These are phyloP conservation scores for Colletotrichum tamarilloi DNA, from an alignment of 2,329 filamentous ascomycete species.

Conservation along the genomic window DNA sequence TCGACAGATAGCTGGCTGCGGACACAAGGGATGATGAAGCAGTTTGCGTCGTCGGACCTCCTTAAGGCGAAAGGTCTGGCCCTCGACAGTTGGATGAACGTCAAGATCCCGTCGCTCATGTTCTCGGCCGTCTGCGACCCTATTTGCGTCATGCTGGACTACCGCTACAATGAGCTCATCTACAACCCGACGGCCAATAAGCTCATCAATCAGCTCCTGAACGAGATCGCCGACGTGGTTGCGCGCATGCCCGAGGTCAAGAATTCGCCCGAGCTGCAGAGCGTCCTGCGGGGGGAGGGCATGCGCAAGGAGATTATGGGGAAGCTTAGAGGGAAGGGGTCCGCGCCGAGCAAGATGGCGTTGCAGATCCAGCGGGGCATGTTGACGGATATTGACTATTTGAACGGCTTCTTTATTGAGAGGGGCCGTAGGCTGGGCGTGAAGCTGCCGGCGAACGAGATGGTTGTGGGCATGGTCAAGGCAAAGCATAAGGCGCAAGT, in stretches of 20 bases:
- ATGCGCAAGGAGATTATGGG: slow-evolving; percentile 71
- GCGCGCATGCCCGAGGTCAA: slow-evolving; percentile 79
- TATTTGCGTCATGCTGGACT: slow-evolving; percentile 82
- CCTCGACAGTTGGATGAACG: slow-evolving; percentile 71
- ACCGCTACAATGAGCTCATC: slow-evolving; percentile 77
- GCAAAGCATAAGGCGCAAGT: slow-evolving; percentile 65
- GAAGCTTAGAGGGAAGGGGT: slow-evolving; percentile 66
- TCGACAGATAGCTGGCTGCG: slow-evolving; percentile 41
- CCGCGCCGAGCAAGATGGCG: slow-evolving; percentile 72
- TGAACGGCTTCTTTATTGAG: slow-evolving; percentile 88
- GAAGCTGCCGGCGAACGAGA: slow-evolving; percentile 77
- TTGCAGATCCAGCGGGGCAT: slow-evolving; percentile 70
- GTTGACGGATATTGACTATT: slow-evolving; percentile 81
- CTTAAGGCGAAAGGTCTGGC: slow-evolving; percentile 70
- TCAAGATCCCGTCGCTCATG: slow-evolving; percentile 83
- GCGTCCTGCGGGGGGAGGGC: slow-evolving; percentile 67
- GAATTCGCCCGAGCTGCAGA: slow-evolving; percentile 65
- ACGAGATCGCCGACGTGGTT: slow-evolving; percentile 80
- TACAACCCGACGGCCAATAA: slow-evolving; percentile 73
- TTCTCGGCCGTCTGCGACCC: slow-evolving; percentile 84
- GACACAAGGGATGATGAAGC: slow-evolving; percentile 68
- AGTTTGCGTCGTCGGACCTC: slow-evolving; percentile 70
- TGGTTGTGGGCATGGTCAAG: slow-evolving; percentile 78
- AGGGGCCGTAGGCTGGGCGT: slow-evolving; percentile 79
- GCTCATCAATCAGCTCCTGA: slow-evolving; percentile 76